Evolutionary conservation across 371 early-diverging fungal species (phyloP).

Genomic region (Apophysomyces variabilis): DNA sequence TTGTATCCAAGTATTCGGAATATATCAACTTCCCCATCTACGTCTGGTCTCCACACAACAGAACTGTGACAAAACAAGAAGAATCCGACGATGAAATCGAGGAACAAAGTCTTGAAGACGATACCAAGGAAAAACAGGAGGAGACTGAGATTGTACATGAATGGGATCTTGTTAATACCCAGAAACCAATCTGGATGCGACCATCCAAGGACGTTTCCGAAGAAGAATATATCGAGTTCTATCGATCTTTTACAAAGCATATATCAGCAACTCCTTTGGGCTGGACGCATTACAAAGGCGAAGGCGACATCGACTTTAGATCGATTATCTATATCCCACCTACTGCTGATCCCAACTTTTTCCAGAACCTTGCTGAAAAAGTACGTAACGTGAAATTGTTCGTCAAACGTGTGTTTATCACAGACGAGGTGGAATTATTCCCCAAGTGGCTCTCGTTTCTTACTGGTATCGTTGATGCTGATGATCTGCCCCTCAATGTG

Average conservation of each 20-base stretch:
- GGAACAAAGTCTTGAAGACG: conserved; percentile 47
- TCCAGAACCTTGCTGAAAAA: conserved; percentile 64
- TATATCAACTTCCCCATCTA: conserved; percentile 95
- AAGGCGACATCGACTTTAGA: conserved; percentile 89
- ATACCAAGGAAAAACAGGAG: conserved; percentile 56
- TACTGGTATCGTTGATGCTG: conserved; percentile 89
- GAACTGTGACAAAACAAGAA: conserved; percentile 49
- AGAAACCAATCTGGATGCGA: conserved; percentile 95
- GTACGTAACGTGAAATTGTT: conserved; percentile 84
- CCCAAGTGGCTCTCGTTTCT: conserved; percentile 77
- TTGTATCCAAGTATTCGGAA: conserved; percentile 88
- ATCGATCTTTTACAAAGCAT: conserved; percentile 79
- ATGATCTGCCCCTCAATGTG: conserved; percentile 95
- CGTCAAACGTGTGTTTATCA: conserved; percentile 95
- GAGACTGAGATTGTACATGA: conserved; percentile 56
- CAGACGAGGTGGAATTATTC: conserved; percentile 85
- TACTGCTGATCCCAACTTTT: conserved; percentile 68
- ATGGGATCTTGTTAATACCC: conserved; percentile 75
- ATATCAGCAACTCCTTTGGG: conserved; percentile 60
- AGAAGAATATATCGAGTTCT: conserved; percentile 87
- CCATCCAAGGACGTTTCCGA: conserved; percentile 75
- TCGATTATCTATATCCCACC: conserved; percentile 86
- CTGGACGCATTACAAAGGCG: conserved; percentile 83
- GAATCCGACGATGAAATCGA: conserved; percentile 39
- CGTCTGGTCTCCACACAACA: conserved; percentile 66